Base-by-base conservation (phyloP, 2,329 filamentous ascomycete genomes). In the Calonectria pteridis region DNA sequence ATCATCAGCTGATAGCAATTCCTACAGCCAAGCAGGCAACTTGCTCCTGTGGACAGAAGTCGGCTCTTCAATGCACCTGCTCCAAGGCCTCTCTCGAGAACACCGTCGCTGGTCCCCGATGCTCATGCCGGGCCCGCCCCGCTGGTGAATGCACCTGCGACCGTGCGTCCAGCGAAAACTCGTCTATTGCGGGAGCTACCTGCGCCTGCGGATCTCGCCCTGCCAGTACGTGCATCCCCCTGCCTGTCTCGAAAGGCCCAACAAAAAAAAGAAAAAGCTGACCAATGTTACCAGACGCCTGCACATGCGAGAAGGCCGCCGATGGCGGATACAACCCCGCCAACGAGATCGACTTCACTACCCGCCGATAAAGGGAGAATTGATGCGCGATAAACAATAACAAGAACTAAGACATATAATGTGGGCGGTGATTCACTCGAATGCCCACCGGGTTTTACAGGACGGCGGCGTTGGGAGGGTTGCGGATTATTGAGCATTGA, bases 21-120 rank as follows among this genome's bases (percentile, higher is more conserved):
- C 6, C 55, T 51, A 20, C 78, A 91, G 91, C 91, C 79, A 85
- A 91, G 80, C 89, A 93, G 85, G 92, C 92, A 11, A 93, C 89
- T 73, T 98, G 95, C 91, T 97, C 95, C 20, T 98, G 96, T 84
- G 96, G 96, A 82, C 92, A 98, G 88, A 91, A 97, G 83, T 91
- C 92, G 5, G 96, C 96, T 64, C 91, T 98, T 63, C 89, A 96
- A 84, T 98, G 96, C 91, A 94, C 89, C 75, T 98, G 96, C 87
- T 91, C 91, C 81, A 96, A 95, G 85, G 90, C 95, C 5, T 77
- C 89, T 5, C 85, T 88, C 20, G 96, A 98, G 89, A 98, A 98
- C 89, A 86, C 86, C 50, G 83, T 94, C 70, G 84, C 88, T 9
- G 95, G 95, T 9, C 89, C 94, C 49, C 90, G 94, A 79, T 98